Evolutionary conservation across 352 stramenopile genomes (phyloP).

Genomic region (Phytophthora capsici): DNA sequence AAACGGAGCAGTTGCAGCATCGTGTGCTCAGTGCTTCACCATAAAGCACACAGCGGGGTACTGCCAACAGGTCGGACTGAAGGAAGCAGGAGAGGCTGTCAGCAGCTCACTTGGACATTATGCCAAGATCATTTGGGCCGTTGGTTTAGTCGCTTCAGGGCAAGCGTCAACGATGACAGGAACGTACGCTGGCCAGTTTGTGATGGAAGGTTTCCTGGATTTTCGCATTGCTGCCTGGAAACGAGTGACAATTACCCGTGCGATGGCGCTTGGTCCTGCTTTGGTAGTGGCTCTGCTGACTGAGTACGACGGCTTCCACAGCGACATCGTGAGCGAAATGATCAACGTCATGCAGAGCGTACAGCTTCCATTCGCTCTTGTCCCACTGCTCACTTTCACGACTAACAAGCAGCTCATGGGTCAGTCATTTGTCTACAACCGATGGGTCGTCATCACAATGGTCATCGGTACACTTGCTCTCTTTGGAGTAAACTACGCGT

Average conservation of each 20-base stretch:
- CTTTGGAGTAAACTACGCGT: slow-evolving; percentile 67
- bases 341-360: slow-evolving; percentile 91
- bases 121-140: slow-evolving; percentile 85
- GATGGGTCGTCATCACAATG: slow-evolving; percentile 36
- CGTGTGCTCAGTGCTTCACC: slow-evolving; percentile 53
- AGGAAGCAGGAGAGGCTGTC: slow-evolving; percentile 72
- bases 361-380: slow-evolving; percentile 86
- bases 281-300: slow-evolving; percentile 72
- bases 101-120: slow-evolving; percentile 65
- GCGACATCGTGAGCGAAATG: slow-evolving; percentile 62
- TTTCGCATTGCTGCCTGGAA: slow-evolving; percentile 82
- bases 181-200: slow-evolving; percentile 95
- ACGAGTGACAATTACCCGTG: slow-evolving; percentile 85
- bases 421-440: slow-evolving; percentile 31
- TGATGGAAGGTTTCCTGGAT: slow-evolving; percentile 95
- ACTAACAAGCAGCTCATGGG: slow-evolving; percentile 72
- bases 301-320: slow-evolving; percentile 34
- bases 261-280: slow-evolving; percentile 84
- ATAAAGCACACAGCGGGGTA: slow-evolving; percentile 45
- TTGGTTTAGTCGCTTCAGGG: slow-evolving; percentile 91
- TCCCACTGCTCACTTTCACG: slow-evolving; percentile 86
- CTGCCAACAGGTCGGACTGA: slow-evolving; percentile 83
- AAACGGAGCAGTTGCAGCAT: slow-evolving; percentile 9
- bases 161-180: slow-evolving; percentile 93
- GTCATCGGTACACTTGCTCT: slow-evolving; percentile 50